Base-by-base conservation (phyloP, 805 yeast species). In the Starmerella lactis-condensi region DNA sequence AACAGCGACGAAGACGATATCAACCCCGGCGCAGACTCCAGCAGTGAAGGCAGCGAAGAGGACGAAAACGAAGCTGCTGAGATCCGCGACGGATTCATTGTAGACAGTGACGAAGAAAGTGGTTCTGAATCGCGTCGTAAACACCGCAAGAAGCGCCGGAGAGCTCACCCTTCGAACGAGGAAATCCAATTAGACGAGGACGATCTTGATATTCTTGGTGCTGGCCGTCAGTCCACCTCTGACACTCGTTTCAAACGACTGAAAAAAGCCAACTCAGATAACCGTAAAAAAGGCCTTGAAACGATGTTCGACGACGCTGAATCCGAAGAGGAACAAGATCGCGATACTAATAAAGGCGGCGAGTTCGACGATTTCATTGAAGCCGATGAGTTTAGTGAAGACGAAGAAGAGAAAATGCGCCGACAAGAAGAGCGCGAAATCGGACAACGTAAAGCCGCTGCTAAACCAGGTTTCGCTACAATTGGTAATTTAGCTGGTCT, bases 341-440 rank as follows among this genome's bases (percentile, higher is more conserved):
- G 52, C 20, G 58, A 38, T 22, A 23, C 26, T 23, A 6, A 19
- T 12, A 16, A 16, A 16, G 54, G 70, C 41, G 93, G 82, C 49
- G 96, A 89, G 53, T 71, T 85, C 45, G 98, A 82, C 51, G 98
- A 83, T 50, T 89, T 89, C 57, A 89, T 89, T 44, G 98, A 85
- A 55, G 95, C 85, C 38, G 98, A 89, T 54, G 95, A 83, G 52
- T 75, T 76, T 47, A 39, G 43, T 30, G 44, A 40, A 14, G 78
- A 91, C 6, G 95, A 81, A 44, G 93, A 37, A 17, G 47, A 82
- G 47, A 82, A 74, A 39, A 75, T 69, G 35, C 57, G 67, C 14
- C 60, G 64, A 32, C 67, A 61, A 37, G 70, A 64, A 35, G 65
- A 64, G 43, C 65, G 57, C 33, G 62, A 63, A 15, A 62, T 38